Percentiles rank a stretch among this genome's conserved stretches.
These are phyloP conservation scores for Begonia loranthoides DNA, from an alignment of 306 rosid genomes.

Conservation along the genomic window DNA sequence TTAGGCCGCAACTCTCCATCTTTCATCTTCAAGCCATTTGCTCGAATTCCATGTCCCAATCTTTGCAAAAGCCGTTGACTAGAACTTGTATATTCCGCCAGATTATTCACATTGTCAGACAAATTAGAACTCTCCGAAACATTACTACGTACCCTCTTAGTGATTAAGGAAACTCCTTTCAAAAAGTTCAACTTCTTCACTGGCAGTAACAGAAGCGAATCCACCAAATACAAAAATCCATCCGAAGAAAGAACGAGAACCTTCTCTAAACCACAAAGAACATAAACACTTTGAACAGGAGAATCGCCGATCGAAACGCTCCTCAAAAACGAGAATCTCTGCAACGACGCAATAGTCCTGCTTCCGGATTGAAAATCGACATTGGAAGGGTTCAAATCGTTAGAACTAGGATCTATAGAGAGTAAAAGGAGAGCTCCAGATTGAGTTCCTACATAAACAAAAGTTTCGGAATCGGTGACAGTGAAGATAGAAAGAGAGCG, in stretches of 20 bases:
- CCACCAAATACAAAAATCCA: conserved; percentile 56
- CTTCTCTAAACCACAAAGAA: conserved; percentile 38
- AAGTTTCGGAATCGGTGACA: conserved; percentile 27
- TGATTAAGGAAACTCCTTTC: conserved; percentile 44
- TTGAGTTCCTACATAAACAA: conserved; percentile 52
- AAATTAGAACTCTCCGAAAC: conserved; percentile 36
- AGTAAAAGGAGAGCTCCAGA: conserved; percentile 58
- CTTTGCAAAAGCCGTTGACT: conserved; percentile 55
- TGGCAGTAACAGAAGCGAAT: conserved; percentile 36
- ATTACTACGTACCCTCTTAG: conserved; percentile 36
- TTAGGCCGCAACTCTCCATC: conserved; percentile 35
- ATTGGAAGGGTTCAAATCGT: conserved; percentile 3
- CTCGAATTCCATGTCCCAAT: conserved; percentile 52
- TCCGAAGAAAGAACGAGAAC: conserved; percentile 46
- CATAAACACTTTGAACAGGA: conserved; percentile 35
- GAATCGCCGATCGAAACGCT: conserved; percentile 36
- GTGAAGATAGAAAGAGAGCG: conserved; percentile 46
- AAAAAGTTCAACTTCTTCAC: conserved; percentile 39
- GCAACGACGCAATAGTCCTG: conserved; percentile 12
- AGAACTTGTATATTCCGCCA: conserved; percentile 20
- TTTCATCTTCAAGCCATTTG: conserved; percentile 52
- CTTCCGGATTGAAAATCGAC: conserved; percentile 9
- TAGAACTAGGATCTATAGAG: conserved; percentile 19
- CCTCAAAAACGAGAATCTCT: conserved; percentile 31
- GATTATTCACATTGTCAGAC: conserved; percentile 14